These are phyloP conservation scores for Oenanthe sinensis DNA, from an alignment of 129 eudicot species.

Conservation along the genomic window DNA sequence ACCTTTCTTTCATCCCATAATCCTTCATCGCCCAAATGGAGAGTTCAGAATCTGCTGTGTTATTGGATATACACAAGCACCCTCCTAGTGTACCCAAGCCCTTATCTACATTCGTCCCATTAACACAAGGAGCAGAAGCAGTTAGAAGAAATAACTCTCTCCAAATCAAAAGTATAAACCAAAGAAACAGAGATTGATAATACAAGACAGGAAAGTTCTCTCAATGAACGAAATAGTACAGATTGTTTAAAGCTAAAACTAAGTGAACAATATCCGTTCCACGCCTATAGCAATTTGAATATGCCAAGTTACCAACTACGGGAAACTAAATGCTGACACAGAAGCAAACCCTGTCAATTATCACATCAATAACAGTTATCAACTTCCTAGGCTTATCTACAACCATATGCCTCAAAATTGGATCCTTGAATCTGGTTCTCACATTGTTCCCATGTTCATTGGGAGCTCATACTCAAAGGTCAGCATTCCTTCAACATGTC, in stretches of 20 bases:
- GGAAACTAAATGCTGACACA: slow-evolving; percentile 36
- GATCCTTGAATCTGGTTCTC: slow-evolving; percentile 44
- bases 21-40: not conserved
- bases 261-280: slow-evolving; percentile 44
- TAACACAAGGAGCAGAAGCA: not conserved
- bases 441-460: slow-evolving; percentile 36
- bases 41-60: not conserved
- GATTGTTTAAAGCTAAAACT: slow-evolving; percentile 50
- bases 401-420: slow-evolving; percentile 38
- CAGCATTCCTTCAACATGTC: not conserved
- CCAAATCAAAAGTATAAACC: slow-evolving; percentile 1
- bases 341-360: slow-evolving; percentile 37
- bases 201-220: slow-evolving; percentile 34
- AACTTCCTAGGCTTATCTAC: slow-evolving; percentile 45
- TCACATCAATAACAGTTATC: slow-evolving; percentile 43
- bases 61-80: not conserved
- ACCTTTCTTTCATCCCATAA: not conserved
- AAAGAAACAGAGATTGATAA: slow-evolving; percentile 46
- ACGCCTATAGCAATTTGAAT: slow-evolving; percentile 33
- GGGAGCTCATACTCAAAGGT: slow-evolving; percentile 57
- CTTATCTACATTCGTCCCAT: not conserved
- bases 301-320: slow-evolving; percentile 24
- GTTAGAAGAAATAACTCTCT: not conserved
- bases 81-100: not conserved
- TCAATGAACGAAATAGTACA: slow-evolving; percentile 38